Conservation (phyloP, 306 rosid species). For the Dalbergia cultrata region DNA sequence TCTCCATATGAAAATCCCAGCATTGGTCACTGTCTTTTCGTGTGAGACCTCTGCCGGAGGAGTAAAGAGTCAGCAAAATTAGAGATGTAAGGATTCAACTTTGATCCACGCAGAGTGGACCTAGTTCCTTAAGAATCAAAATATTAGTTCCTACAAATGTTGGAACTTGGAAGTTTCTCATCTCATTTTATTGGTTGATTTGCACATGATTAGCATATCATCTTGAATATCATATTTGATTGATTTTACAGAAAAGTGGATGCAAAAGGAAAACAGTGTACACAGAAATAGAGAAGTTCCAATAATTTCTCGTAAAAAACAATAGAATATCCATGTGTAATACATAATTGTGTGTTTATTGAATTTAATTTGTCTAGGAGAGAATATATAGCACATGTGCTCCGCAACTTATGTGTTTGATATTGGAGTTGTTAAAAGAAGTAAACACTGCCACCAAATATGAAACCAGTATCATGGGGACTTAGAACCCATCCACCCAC, state of each 20-base stretch:
- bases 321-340: neutral
- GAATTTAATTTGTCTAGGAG: neutral
- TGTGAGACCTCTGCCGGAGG: slow-evolving; percentile 4
- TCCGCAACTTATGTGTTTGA: slow-evolving; percentile 28
- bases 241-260: neutral
- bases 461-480: slow-evolving; percentile 98
- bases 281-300: neutral
- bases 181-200: slow-evolving; percentile 27
- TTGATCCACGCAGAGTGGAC: neutral
- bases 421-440: slow-evolving; percentile 92
- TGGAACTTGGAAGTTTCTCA: neutral
- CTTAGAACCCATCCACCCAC: slow-evolving; percentile 98
- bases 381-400: no score
- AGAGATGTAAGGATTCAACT: slow-evolving; percentile 10
- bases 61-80: slow-evolving; percentile 7
- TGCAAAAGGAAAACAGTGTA: neutral
- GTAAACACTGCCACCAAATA: slow-evolving; percentile 93
- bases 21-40: slow-evolving; percentile 44
- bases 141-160: neutral
- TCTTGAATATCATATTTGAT: neutral
- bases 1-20: slow-evolving; percentile 58
- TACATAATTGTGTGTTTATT: neutral
- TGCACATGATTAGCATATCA: slow-evolving; percentile 23
- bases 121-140: slow-evolving; percentile 20
- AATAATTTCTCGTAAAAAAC: neutral